Conservation (phyloP, 352 stramenopile species). For the Detonula confervacea region DNA sequence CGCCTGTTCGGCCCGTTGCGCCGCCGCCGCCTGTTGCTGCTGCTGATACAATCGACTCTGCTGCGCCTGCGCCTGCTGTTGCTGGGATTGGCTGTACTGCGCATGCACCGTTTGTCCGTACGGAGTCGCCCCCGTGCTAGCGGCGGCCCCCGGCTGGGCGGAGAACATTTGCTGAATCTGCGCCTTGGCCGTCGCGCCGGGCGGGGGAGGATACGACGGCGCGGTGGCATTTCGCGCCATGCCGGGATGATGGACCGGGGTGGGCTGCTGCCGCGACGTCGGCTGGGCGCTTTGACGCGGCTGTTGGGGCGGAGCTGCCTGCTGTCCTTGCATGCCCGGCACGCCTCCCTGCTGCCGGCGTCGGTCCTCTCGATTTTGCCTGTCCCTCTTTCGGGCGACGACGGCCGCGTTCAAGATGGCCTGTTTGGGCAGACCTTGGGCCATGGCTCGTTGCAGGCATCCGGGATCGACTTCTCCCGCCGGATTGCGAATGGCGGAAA, state of each 20-base stretch:
- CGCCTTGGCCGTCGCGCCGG: neutral
- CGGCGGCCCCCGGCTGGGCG: neutral
- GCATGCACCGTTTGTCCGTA: slow-evolving; percentile 17
- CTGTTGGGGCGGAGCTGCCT: slow-evolving; percentile 1
- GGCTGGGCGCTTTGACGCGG: neutral
- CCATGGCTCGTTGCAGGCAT: slow-evolving; percentile 69
- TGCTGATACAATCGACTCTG: slow-evolving; percentile 29
- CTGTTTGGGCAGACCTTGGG: slow-evolving; percentile 70
- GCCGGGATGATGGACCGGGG: slow-evolving; percentile 14
- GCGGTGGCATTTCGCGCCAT: slow-evolving; percentile 3
- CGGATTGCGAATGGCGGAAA: slow-evolving; percentile 75
- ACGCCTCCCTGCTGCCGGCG: neutral
- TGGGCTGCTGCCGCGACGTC: slow-evolving; percentile 10
- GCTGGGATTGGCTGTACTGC: neutral
- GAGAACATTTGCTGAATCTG: slow-evolving; percentile 30
- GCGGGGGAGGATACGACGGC: slow-evolving; percentile 4
- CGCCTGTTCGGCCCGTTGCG: neutral
- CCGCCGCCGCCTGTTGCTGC: slow-evolving; percentile 2
- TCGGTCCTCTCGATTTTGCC: neutral
- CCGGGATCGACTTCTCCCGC: slow-evolving; percentile 64
- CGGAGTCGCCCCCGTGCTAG: neutral
- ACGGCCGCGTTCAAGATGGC: slow-evolving; percentile 82
- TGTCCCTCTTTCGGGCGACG: slow-evolving; percentile 60
- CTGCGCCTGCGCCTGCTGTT: too few relatives aligned
- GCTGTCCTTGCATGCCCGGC: slow-evolving; percentile 3